Evolutionary conservation across 305 asterid genomes (phyloP), one percentile per base, ranked within the genome.

Genomic region (Fraxinus baroniana): DNA sequence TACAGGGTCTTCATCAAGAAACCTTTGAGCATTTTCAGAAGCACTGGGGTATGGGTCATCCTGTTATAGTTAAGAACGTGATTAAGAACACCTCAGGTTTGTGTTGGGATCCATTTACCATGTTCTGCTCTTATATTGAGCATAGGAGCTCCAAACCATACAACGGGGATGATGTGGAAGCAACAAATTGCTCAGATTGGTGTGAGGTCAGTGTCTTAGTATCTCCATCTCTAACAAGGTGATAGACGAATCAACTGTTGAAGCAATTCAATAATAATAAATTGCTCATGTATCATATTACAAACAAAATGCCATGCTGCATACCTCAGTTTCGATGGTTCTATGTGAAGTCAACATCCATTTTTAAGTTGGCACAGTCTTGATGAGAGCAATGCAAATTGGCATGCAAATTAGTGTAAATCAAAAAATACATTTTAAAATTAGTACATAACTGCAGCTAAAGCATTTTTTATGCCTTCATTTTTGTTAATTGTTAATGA

Each of bases 1-100:
- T 89, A 75, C 89, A 90, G 78, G 90, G 91, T 88, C 91, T 94
- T 77, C 93, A 80, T 80, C 89, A 87, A 77, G 95, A 94, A 88
- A 88, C 85, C 74, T 90, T 91, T 70, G 91, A 87, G 85, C 98
- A 94, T 88, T 96, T 96, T 87, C 97, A 91, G 93, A 90, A 89
- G 75, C 98, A 94, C 87, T 96, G 98, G 99, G 84, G 88, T 80
- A 90, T 86, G 87, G 97, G 98, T 80, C 98, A 94, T 68, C 99
- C 99, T 84, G 92, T 96, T 83, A 90, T 96, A 57, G 97, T 93
- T 37, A 91, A 94, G 76, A 89, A 92, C 86, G 92, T 93, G 84
- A 89, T 94, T 71, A 88, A 78, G 85, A 82, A 87, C 71, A 80
- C 87, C 49, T 79, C 90, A 18, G 84, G 81, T 83, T 86, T 91